Evolutionary conservation across 441 rosid genomes (phyloP), one percentile per base, ranked within the genome.

Genomic region (Mallotus repandus): DNA sequence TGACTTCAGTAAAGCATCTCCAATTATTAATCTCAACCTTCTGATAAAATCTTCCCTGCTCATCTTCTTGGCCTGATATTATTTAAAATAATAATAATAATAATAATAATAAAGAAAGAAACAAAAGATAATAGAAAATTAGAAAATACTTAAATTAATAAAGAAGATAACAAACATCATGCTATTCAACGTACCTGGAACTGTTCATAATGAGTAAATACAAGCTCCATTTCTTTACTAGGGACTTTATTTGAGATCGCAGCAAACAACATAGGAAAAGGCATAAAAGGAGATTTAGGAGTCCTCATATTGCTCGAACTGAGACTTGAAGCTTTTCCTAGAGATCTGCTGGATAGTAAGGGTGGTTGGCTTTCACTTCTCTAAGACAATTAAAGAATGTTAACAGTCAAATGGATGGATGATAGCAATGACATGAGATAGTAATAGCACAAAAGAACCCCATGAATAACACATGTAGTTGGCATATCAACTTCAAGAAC

Each of bases 231-330:
- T 35, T 86, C 87, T 35, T 74, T 65, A 29, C 69, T 78, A 49
- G 92, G 82, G 73, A 96, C 82, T 84, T 88, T 88, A 60, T 76
- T 81, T 5, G 97, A 81, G 49, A 96, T 89, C 12, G 95, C 97
- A 78, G 91, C 88, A 86, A 96, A 91, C 83, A 96, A 72, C 84
- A 78, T 80, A 32, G 95, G 89, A 59, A 96, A 92, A 54, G 98
- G 97, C 96, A 96, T 88, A 92, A 94, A 96, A 53, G 99, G 98
- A 56, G 98, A 96, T 80, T 85, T 94, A 22, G 98, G 97, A 72
- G 77, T 81, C 73, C 81, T 86, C 15, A 84, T 79, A 61, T 82
- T 78, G 81, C 86, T 87, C 45, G 97, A 87, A 74, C 87, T 86
- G 2, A 80, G 72, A 77, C 89, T 89, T 68, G 87, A 79, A 63